These are phyloP conservation scores for Centella asiatica DNA, from an alignment of 129 eudicot species.

Conservation along the genomic window DNA sequence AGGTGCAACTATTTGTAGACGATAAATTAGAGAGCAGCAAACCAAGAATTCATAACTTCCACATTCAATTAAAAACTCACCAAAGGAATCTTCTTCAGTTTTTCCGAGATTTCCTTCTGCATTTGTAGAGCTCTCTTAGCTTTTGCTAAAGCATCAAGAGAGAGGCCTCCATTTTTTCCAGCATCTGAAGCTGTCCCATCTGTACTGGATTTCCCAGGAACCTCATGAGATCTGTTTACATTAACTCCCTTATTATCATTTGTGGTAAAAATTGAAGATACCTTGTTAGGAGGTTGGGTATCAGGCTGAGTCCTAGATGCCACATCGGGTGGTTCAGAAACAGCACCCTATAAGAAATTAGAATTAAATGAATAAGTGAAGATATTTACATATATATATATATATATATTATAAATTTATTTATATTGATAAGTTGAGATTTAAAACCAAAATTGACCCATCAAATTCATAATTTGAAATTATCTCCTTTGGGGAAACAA, in stretches of 20 bases:
- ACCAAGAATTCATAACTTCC: not conserved
- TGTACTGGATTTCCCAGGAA: slow-evolving; percentile 99
- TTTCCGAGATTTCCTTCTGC: slow-evolving; percentile 70
- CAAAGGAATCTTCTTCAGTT: slow-evolving; percentile 70
- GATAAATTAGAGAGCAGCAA: not conserved
- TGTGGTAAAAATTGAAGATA: slow-evolving; percentile 85
- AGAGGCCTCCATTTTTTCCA: slow-evolving; percentile 64
- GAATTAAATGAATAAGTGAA: slow-evolving; percentile 11
- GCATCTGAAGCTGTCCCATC: slow-evolving; percentile 82
- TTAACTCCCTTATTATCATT: slow-evolving; percentile 98
- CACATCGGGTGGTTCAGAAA: slow-evolving; percentile 31
- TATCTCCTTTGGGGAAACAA: no score
- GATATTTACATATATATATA: not conserved
- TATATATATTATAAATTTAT: no score
- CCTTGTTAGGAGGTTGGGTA: slow-evolving; percentile 53
- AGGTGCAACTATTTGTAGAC: not conserved
- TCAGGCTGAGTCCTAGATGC: slow-evolving; percentile 43
- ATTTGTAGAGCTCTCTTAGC: slow-evolving; percentile 80
- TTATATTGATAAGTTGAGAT: no score
- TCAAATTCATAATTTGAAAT: no score
- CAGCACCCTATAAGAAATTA: slow-evolving; percentile 44
- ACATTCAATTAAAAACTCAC: slow-evolving; percentile 29
- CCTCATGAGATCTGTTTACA: slow-evolving; percentile 99
- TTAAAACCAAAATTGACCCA: no score
- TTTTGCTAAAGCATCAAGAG: slow-evolving; percentile 85